These are phyloP conservation scores for Daldinia sp. DNA, from an alignment of 2,329 filamentous ascomycete genomes.

Conservation along the genomic window DNA sequence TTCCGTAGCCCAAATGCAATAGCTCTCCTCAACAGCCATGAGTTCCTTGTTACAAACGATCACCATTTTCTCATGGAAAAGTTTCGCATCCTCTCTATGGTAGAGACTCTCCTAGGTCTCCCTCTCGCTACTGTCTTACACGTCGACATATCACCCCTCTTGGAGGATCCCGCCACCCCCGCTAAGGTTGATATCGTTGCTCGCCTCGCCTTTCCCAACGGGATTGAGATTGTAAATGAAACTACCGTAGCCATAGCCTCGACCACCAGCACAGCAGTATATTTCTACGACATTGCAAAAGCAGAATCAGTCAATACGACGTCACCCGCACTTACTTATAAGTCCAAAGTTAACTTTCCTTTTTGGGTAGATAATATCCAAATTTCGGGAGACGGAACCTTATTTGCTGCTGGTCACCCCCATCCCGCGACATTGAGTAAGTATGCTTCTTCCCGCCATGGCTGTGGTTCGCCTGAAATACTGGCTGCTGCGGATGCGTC, in stretches of 20 bases:
- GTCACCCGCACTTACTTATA: constrained; percentile 34
- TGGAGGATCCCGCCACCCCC: constrained; percentile 30
- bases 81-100: constrained; percentile 43
- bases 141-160: constrained; percentile 46
- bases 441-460: constrained; percentile 51
- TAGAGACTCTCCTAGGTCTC: constrained; percentile 54
- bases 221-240: constrained; percentile 56
- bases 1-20: constrained; percentile 57
- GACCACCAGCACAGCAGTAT: constrained; percentile 48
- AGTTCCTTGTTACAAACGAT: constrained; percentile 59
- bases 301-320: not conserved
- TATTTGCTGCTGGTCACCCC: constrained; percentile 58
- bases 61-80: constrained; percentile 52
- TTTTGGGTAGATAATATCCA: constrained; percentile 59
- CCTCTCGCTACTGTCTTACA: constrained; percentile 55
- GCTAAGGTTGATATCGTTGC: constrained; percentile 49
- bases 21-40: constrained; percentile 50
- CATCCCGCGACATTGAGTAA: constrained; percentile 51
- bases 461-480: constrained; percentile 51
- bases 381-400: constrained; percentile 46
- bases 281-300: constrained; percentile 49
- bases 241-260: constrained; percentile 56
- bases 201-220: constrained; percentile 57
- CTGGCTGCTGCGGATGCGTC: constrained; percentile 45
- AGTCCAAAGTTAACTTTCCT: constrained; percentile 47